Evolutionary conservation across 75 land plant genomes (phyloP), one percentile per base, ranked within the genome.

Genomic region (Cupressus sempervirens): DNA sequence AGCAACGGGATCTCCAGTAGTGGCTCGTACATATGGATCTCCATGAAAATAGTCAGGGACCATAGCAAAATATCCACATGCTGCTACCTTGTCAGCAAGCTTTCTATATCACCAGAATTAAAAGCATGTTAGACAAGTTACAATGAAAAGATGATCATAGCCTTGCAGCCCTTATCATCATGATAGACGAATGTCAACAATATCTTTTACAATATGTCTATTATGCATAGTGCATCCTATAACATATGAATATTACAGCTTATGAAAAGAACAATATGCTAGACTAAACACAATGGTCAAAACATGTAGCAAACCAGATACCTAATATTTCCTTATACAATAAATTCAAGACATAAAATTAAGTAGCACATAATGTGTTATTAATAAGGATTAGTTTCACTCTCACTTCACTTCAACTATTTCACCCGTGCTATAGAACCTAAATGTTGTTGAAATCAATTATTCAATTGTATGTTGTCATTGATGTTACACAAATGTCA

Each of bases 31-130:
- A 45, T 26, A 72, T 32, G 77, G 85, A 87, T 87, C 88, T 30
- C 86, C 83, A 67, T 72, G 82, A 56, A 83, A 86, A 53, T 23
- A 85, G 26, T 90, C 91, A 53, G 91, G 91, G 14, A 90, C 89
- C n/a, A 85, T 70, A 14, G 83, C 89, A 48, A 67, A 72, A 53
- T 83, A 90, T 12, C 89, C 91, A 46, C 82, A 45, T 4, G 79
- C 84, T 23, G 90, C 91, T 23, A 86, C 83, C 65, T 85, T 90
- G 74, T 90, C 91, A 70, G 91, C 91, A 18, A 90, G 83, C 85
- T 90, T 90, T 43, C 89, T 83, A 84, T 53, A 13, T 20, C 29
- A 11, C 18, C 32, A 81, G n/a, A 13, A 16, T 20, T 20, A 81
- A 83, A 76, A 75, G 29, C 50, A 75, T 75, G 35, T 75, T 18